Evolutionary conservation across 2,329 filamentous ascomycete species (phyloP), one percentile per base, ranked within the genome.

Genomic region (Colletotrichum graminicola): DNA sequence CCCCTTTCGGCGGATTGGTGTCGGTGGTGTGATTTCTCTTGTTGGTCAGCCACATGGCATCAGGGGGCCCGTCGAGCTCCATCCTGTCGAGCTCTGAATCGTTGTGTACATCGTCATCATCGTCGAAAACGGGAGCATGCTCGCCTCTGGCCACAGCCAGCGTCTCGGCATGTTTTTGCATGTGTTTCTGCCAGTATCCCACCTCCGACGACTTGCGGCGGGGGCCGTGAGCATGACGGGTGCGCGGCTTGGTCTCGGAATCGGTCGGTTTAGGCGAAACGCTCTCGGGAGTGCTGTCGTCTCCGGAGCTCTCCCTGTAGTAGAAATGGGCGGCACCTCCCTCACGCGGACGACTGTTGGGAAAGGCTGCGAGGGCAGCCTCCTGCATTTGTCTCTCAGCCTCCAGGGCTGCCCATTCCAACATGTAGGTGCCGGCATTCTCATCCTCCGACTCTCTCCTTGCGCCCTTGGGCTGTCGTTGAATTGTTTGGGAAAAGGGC

Each of bases 301-400:
- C 88, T 64, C 86, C 88, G 16, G 88, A 90, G 67, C 90, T 90
- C 75, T 90, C 88, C 69, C 90, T 86, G 71, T 92, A 89, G 78
- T 88, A 87, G 78, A 92, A 94, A 77, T 94, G 92, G 75, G 91
- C 88, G 10, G 93, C 90, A 54, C 89, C 91, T 73, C 91, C 91
- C 76, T 92, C 90, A 73, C 89, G 88, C 51, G 91, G 87, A 14
- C 89, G 88, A 77, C 92, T 93, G 77, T 91, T 91, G 76, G 92
- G 92, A 77, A 94, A 95, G 1, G 92, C 93, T 49, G 91, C 91
- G 78, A 94, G 86, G 59, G 92, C 93, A 77, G 90, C 86, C 76
- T 97, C 93, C 73, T 92, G 90, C 74, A 98, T 85, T 79, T 95
- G 92, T 77, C 91, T 90, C 79, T 96, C 91, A 11, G 93, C 93